Base-by-base conservation (phyloP, 345 rosid species). In the Tarenaya hassleriana region DNA sequence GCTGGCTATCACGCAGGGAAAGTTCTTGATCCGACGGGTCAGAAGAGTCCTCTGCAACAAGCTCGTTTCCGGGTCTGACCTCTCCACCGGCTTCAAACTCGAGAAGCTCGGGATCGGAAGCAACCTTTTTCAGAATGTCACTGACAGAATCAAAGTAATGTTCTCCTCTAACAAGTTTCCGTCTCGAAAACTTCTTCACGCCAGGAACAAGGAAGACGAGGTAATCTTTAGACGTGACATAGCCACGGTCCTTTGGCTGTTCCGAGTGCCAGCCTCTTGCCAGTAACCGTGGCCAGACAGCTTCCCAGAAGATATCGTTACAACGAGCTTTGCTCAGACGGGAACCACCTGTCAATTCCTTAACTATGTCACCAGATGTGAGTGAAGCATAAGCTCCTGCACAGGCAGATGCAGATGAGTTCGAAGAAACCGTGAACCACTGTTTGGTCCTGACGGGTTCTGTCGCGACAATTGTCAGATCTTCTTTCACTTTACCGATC, bases 241-340 rank as follows among this genome's bases (percentile, higher is more conserved):
- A 72, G 50, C 73, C 47, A 44, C 61, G 70, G 61, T 82, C 55
- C 61, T 71, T 60, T 0, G 79, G 79, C 69, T 82, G 81, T 70
- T 85, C 87, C 16, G 89, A 85, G 62, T 63, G 81, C 95, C 95
- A 85, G 61, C 95, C 89, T 69, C 78, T 68, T 16, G 81, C 94
- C 5, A 85, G 74, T 61, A 85, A 65, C 42, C 84, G 86, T 1
- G 95, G 95, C 95, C 95, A 85, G 47, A 82, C 82, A 41, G 87
- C 87, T 59, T 82, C 89, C 95, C 95, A 82, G 52, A 81, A 85
- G 42, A 85, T 75, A 70, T 85, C 87, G 54, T 52, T 79, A 53
- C 73, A 70, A 10, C 87, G 89, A 29, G 83, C 81, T 73, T 85
- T 85, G 75, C 89, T 79, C 67, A 82, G 63, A 42, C 89, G 78